Percentiles rank a stretch among this genome's conserved stretches.
Evolutionary conservation across 345 rosid species (phyloP).

Genomic region (Gossypium turneri): DNA sequence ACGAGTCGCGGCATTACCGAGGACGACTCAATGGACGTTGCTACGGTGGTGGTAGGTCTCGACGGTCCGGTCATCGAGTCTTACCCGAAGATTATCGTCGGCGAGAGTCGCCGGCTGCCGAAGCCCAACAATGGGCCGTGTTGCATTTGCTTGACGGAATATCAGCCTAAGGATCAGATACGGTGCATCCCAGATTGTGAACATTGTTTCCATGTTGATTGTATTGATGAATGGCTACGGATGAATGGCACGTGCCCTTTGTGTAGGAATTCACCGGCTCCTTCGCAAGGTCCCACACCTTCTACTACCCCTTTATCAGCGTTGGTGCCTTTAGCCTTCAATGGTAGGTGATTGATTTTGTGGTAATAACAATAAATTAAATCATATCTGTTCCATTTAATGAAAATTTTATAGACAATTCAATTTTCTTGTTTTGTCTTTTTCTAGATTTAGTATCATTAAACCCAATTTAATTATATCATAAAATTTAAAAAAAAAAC

Average conservation of each 20-base stretch:
- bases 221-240: constrained; percentile 70
- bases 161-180: constrained; percentile 42
- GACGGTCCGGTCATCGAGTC: constrained; percentile 31
- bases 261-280: constrained; percentile 62
- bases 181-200: constrained; percentile 63
- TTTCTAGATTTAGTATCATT: no score
- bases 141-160: constrained; percentile 64
- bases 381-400: neutral
- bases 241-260: constrained; percentile 67
- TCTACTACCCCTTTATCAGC: constrained; percentile 57
- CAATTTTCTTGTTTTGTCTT: no score
- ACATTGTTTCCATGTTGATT: constrained; percentile 69
- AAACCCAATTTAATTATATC: no score
- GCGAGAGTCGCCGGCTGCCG: constrained; percentile 58
- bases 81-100: constrained; percentile 52
- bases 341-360: constrained; percentile 39
- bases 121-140: constrained; percentile 56
- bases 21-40: neutral
- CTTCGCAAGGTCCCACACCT: constrained; percentile 31
- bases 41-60: neutral
- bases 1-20: neutral
- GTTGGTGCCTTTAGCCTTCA: constrained; percentile 45
- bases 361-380: neutral
- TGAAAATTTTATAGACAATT: neutral
- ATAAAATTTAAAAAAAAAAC: no score